Base-by-base conservation (phyloP, 2,329 filamentous ascomycete genomes). In the Colletotrichum musae region DNA sequence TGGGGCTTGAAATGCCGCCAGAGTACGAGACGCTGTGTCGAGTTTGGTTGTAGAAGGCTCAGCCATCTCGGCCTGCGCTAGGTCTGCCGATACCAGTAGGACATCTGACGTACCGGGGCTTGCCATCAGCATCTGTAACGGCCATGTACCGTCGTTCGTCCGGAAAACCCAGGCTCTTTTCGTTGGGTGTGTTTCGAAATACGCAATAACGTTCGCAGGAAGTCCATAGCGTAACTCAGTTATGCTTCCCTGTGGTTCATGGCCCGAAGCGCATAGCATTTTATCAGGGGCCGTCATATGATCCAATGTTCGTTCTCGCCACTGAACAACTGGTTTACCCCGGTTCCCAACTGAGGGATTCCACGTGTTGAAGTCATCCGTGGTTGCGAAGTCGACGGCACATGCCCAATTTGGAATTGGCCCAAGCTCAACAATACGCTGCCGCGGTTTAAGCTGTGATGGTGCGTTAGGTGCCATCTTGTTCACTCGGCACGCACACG, bases 141-240 rank as follows among this genome's bases (percentile, higher is more conserved):
- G 77, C n/a, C 74, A 70, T 6, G 76, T 74, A n/a, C 2, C 70
- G 70, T 7, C 71, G 53, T 13, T 74, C 28, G 74, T 73, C 1
- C 77, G 78, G 39, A 91, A 82, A 13, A 85, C 80, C 88, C 89
- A 91, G 16, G 83, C 85, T 56, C 85, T 81, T 58, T 83, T 85
- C 39, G 89, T 83, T 2, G 83, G 81, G 6, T 81, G 80, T 7
- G 84, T 86, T 24, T 88, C 85, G 12, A 90, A 80, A 24, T 89
- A 86, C 5, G 89, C 74, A 1, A 87, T 89, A 72, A 93, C 88
- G 64, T 87, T 89, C 18, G 92, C 93, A 74, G 92, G 89, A 32
- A 93, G 80, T 4, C 93, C 93, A 77, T 89, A 85, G 71, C 92
- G 87, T 70, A 93, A 84, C 75, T 95, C 92, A 3, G 89, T 88